Percentiles rank a stretch among this genome's conserved stretches.
These are phyloP conservation scores for Volutella citrinella DNA, from an alignment of 2,329 filamentous ascomycete species.

Conservation along the genomic window DNA sequence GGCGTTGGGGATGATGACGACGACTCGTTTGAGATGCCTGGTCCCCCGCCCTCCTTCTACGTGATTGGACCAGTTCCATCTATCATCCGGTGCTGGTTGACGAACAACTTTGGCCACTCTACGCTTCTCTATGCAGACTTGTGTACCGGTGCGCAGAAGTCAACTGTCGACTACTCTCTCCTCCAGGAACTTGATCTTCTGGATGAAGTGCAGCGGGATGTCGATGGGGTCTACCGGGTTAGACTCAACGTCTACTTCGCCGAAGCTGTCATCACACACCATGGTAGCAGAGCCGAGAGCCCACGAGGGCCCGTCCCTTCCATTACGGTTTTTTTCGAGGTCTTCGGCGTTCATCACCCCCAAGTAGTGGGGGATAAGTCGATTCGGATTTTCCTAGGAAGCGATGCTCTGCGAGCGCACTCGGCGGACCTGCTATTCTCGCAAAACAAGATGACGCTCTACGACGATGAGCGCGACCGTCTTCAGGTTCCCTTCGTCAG, in stretches of 20 bases:
- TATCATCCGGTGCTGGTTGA: constrained; percentile 95
- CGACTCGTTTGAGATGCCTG: constrained; percentile 68
- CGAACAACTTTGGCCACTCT: constrained; percentile 83
- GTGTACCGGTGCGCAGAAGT: constrained; percentile 88
- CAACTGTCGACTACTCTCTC: constrained; percentile 73
- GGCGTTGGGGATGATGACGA: constrained; percentile 60
- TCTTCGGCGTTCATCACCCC: constrained; percentile 56
- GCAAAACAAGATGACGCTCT: constrained; percentile 82
- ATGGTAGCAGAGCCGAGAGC: constrained; percentile 68
- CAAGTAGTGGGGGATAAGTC: constrained; percentile 44
- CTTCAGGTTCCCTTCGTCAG: constrained; percentile 88
- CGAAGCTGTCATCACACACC: constrained; percentile 79
- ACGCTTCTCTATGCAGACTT: constrained; percentile 87
- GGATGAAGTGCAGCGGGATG: constrained; percentile 62
- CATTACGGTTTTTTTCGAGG: constrained; percentile 75
- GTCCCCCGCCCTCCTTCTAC: constrained; percentile 79
- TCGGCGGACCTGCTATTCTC: constrained; percentile 92
- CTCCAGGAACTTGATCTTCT: constrained; percentile 71
- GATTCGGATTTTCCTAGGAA: constrained; percentile 87
- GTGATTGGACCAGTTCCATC: constrained; percentile 86
- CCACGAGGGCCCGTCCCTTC: constrained; percentile 71
- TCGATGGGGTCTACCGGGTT: constrained; percentile 65
- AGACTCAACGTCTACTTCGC: constrained; percentile 84
- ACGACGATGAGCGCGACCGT: constrained; percentile 82
- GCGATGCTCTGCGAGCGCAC: constrained; percentile 79